Evolutionary conservation across 768 basidiomycete species (phyloP).

Genomic region (Mycena chlorophos): DNA sequence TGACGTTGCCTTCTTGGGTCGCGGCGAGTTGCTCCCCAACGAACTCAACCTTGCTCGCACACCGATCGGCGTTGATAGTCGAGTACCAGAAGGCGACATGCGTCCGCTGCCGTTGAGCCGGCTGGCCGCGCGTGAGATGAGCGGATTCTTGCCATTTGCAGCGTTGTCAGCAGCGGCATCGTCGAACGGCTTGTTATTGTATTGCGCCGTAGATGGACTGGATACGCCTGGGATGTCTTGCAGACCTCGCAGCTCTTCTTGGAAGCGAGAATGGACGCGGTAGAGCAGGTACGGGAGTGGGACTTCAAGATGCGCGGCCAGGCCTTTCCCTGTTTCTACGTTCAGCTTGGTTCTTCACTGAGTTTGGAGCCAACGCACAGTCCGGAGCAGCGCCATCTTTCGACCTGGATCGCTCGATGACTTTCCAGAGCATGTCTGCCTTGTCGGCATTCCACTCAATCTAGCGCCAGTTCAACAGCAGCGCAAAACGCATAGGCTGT

Average conservation of each 20-base stretch:
- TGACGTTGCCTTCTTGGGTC: slow-evolving; percentile 57
- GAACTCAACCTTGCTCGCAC: slow-evolving; percentile 75
- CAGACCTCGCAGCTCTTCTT: slow-evolving; percentile 79
- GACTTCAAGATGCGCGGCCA: slow-evolving; percentile 76
- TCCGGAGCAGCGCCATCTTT: slow-evolving; percentile 75
- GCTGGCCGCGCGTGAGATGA: slow-evolving; percentile 30
- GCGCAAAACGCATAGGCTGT: slow-evolving; percentile 1
- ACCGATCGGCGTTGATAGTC: slow-evolving; percentile 54
- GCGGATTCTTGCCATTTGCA: slow-evolving; percentile 28
- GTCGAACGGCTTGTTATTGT: slow-evolving; percentile 33
- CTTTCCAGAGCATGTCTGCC: slow-evolving; percentile 84
- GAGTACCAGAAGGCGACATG: slow-evolving; percentile 41
- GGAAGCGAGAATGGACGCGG: slow-evolving; percentile 79
- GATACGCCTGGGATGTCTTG: slow-evolving; percentile 68
- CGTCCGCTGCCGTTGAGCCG: slow-evolving; percentile 36
- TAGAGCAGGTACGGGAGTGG: slow-evolving; percentile 85
- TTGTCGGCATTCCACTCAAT: slow-evolving; percentile 86
- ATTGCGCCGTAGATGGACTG: slow-evolving; percentile 45
- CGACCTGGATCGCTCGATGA: slow-evolving; percentile 75
- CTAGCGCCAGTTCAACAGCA: slow-evolving; percentile 38
- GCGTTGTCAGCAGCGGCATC: slow-evolving; percentile 23
- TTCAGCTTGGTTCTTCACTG: not conserved
- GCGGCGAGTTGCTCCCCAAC: slow-evolving; percentile 53
- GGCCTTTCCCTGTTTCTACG: slow-evolving; percentile 66
- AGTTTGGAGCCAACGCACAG: slow-evolving; percentile 43